phyloP scores from a whole-genome alignment of 2,329 filamentous ascomycete genomes.

The Diaporthe caulivora region DNA sequence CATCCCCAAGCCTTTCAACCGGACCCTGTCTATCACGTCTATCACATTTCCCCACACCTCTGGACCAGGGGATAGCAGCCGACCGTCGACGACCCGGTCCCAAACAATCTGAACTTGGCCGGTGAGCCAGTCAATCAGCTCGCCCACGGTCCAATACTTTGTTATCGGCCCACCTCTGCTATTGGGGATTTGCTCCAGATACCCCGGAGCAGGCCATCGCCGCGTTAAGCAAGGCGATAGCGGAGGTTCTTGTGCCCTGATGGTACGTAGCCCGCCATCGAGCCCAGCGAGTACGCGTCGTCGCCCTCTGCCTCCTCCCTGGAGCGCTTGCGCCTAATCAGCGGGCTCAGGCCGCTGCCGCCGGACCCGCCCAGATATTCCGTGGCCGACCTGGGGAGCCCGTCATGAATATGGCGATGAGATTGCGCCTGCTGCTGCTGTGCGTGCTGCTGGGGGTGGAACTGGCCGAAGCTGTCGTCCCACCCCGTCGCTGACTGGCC shows the following conservation, averaged over 20 bases:
- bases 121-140: background rate
- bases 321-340: conserved; percentile 35
- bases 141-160: background rate
- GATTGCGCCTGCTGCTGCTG: conserved; percentile 22
- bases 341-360: conserved; percentile 28
- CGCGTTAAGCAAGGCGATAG: conserved; percentile 23
- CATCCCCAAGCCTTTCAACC: conserved; percentile 31
- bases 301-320: conserved; percentile 37
- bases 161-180: background rate
- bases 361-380: conserved; percentile 31
- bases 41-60: conserved; percentile 12
- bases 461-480: conserved; percentile 32
- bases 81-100: conserved; percentile 20
- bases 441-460: conserved; percentile 27
- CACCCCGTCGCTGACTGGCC: conserved; percentile 29
- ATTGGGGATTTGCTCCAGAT: background rate
- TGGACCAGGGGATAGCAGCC: background rate
- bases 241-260: conserved; percentile 28
- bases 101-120: conserved; percentile 4
- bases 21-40: conserved; percentile 13
- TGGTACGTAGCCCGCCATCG: conserved; percentile 33
- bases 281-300: conserved; percentile 24
- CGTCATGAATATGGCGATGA: conserved; percentile 23
- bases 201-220: background rate
- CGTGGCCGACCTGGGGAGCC: conserved; percentile 13